Evolutionary conservation across 2,329 filamentous ascomycete genomes (phyloP).

Genomic region (Fusarium sororula): DNA sequence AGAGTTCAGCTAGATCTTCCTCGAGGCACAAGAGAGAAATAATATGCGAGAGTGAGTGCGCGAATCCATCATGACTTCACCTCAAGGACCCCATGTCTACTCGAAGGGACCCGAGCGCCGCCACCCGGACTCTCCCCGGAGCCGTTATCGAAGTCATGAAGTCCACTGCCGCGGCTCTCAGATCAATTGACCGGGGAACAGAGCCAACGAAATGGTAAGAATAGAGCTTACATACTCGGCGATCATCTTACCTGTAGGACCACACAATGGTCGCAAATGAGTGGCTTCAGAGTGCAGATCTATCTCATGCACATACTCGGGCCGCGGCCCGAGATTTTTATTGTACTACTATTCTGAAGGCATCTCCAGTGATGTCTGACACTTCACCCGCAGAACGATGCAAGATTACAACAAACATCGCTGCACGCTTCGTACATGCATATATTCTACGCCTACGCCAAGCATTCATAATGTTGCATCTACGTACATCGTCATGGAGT

Average conservation of each 20-base stretch:
- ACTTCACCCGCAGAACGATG: neutral
- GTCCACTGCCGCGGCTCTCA: neutral
- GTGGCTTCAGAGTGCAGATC: neutral
- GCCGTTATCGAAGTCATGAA: neutral
- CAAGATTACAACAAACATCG: neutral
- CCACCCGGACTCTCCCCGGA: neutral
- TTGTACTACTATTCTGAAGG: neutral
- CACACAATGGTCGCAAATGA: neutral
- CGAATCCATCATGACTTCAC: neutral
- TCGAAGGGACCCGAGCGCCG: neutral
- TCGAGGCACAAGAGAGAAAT: neutral
- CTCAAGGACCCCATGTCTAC: neutral
- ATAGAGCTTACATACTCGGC: neutral
- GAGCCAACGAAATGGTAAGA: neutral
- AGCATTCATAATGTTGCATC: accelerated
- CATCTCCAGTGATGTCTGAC: neutral
- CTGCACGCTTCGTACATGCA: neutral
- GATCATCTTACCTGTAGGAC: neutral
- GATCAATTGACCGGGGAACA: neutral
- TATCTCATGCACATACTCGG: neutral
- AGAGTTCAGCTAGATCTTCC: neutral
- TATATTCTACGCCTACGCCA: neutral
- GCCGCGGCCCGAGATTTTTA: neutral
- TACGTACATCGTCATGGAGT: accelerated
- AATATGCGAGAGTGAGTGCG: neutral